A percentile compares a stretch with the other conserved stretches of the same genome.
phyloP scores from a whole-genome alignment of 495 filamentous ascomycete species.

The Parathielavia appendiculata region DNA sequence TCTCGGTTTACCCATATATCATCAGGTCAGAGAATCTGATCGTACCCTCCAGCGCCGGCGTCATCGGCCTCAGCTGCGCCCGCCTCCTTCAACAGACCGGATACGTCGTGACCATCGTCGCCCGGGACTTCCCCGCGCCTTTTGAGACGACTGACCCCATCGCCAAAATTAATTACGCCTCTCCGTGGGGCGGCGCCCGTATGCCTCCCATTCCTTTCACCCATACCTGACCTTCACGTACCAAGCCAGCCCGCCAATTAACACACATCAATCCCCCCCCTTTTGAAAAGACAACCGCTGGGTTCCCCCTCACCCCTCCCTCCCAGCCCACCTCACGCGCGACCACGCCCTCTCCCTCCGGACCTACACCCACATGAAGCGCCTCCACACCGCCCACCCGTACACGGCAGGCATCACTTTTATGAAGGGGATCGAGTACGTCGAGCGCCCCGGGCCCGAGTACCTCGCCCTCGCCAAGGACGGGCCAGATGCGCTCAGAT shows the following conservation, averaged over 20 bases:
- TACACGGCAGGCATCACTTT: slow-evolving; percentile 48
- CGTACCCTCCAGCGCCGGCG: slow-evolving; percentile 48
- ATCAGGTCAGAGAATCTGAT: slow-evolving; percentile 2
- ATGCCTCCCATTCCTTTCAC: neutral
- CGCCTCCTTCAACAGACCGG: slow-evolving; percentile 45
- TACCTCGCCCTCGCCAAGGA: slow-evolving; percentile 38
- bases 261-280: no score
- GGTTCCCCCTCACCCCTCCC: slow-evolving; percentile 14
- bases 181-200: slow-evolving; percentile 54
- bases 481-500: no score
- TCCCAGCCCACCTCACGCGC: slow-evolving; percentile 26
- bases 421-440: slow-evolving; percentile 54
- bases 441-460: slow-evolving; percentile 44
- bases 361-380: slow-evolving; percentile 50
- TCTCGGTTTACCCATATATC: neutral
- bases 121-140: slow-evolving; percentile 51
- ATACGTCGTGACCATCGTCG: slow-evolving; percentile 49
- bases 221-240: neutral
- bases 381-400: slow-evolving; percentile 34
- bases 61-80: slow-evolving; percentile 53
- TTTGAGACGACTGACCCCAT: slow-evolving; percentile 38
- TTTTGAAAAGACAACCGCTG: slow-evolving; percentile 22
- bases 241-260: neutral
- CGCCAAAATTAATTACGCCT: slow-evolving; percentile 56
- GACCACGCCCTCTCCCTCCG: slow-evolving; percentile 46